Evolutionary conservation across 1,284 basidiomycete genomes (phyloP), one percentile per base, ranked within the genome.

Genomic region (Cutaneotrichosporon cyanovorans): DNA sequence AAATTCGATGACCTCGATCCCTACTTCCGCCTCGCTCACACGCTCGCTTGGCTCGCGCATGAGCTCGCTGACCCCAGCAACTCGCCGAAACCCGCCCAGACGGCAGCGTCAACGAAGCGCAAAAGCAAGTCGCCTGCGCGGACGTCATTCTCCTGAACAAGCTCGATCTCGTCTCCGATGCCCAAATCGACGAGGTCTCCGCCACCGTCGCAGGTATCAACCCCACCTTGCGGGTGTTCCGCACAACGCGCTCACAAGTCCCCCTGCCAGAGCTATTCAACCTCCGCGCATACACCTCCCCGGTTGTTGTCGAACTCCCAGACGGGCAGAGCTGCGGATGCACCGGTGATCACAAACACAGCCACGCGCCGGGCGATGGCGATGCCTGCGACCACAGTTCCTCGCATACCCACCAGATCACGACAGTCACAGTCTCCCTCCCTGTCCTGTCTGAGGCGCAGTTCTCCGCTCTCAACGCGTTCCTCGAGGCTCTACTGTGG

Each of bases 121-220:
- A 85, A 44, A 79, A 82, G 84, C 91, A 96, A 75, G 84, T 95
- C 38, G 90, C 87, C 2, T 82, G 82, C 28, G 82, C 89, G 12
- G 90, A 93, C 61, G 83, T 91, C n/a, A 77, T 93, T 38, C 71
- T 93, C 16, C 72, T 93, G 21, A 95, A 95, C 75, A 95, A 95
- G 73, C 73, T 76, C 23, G 91, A 93, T 60, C 73, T 93, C 15
- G 82, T 81, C 4, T 66, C 31, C 60, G 63, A 46, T 47, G 79
- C 16, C 28, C 61, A 42, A 14, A 45, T 73, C 5, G 52, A 45
- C 6, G 63, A 72, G 6, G 78, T 81, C 11, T 82, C 86, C 63
- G 61, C 58, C 15, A 71, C 78, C 18, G 81, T 92, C 32, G 46
- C 59, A 63, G 71, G 16, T 16, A 75, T 91, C 57, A 96, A 95